Base-by-base conservation (phyloP, 805 yeast species). In the Metschnikowia gelsemii region DNA sequence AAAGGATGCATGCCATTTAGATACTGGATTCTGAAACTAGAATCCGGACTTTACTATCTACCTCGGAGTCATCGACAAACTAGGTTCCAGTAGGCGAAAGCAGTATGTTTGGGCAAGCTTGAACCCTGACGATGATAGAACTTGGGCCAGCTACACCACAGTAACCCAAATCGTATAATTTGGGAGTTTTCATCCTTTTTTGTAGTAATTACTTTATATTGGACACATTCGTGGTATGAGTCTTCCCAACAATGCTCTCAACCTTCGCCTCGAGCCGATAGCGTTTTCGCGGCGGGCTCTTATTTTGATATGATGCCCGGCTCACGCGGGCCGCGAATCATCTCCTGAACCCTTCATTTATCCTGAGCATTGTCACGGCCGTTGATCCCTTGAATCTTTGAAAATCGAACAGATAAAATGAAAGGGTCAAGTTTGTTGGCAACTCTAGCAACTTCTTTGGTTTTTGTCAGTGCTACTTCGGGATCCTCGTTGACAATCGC, bases 1-100 rank as follows among this genome's bases (percentile, higher is more conserved):
- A 51, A 45, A 46, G 20, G 50, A 52, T 56, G 54, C 57, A 50
- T 52, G 48, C 58, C 46, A 46, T 30, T 42, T 47, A 51, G 58
- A 64, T 57, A 63, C 55, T 56, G 44, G 45, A 27, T 33, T 34
- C 44, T 45, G 34, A 14, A 16, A 13, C n/a, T 40, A 42, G 54
- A 30, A 23, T 38, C 41, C 31, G 46, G 46, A 29, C 49, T 51
- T 51, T 51, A 46, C 55, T 51, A 47, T 44, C 48, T 42, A 38
- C 32, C 20, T 37, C 32, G 44, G 44, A 40, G 40, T 28, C 44
- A 35, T 35, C 44, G 30, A 42, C 35, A 24, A n/a, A 13, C 29
- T 19, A 20, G 11, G 14, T 8, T 9, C 12, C 6, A 21, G 26
- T 22, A 32, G 35, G 2, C 20, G 8, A 3, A 21, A 21, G 27